Base-by-base conservation (phyloP, 257 asterid species). In the Eucommia ulmoides region DNA sequence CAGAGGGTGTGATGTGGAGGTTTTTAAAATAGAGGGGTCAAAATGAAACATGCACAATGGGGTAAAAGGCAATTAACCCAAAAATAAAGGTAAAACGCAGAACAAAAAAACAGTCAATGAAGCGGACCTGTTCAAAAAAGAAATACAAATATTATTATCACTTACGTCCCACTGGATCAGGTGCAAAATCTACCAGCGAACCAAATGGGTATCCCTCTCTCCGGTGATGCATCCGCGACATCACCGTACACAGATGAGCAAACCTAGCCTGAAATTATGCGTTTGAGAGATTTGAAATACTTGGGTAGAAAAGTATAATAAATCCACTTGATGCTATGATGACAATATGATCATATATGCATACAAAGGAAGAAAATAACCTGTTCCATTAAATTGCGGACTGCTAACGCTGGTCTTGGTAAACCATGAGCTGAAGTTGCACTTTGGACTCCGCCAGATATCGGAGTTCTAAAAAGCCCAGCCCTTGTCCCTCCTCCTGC, bases 161-260 rank as follows among this genome's bases (percentile, higher is more conserved):
- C 79, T 64, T 68, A 73, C 79, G 79, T 53, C 99, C 99, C 78
- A 70, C 68, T 25, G 81, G 66, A 74, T 91, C 99, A 17, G 99
- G 86, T 7, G 84, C 96, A 50, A 91, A 91, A 75, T 91, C 99
- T 55, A 91, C 94, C 0, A 91, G 93, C 16, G 96, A 83, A 51
- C 99, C 99, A 79, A 86, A 91, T 24, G 99, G 99, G 61, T 91
- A 91, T 51, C 99, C 96, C 67, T 81, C 93, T 47, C 93, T 78
- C 18, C 94, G 85, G 61, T 91, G 99, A 76, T 91, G 94, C 95
- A 86, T 91, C 59, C 80, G 82, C 3, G 95, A 83, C 96, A 91
- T 91, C 72, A 79, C 81, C 51, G 94, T 91, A 71, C 95, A 86
- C 57, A 91, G 69, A 59, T 91, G 99, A 68, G 95, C 99, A 86